Evolutionary conservation across 441 rosid species (phyloP), one percentile per base, ranked within the genome.

Genomic region (Dalechampia spathulata): DNA sequence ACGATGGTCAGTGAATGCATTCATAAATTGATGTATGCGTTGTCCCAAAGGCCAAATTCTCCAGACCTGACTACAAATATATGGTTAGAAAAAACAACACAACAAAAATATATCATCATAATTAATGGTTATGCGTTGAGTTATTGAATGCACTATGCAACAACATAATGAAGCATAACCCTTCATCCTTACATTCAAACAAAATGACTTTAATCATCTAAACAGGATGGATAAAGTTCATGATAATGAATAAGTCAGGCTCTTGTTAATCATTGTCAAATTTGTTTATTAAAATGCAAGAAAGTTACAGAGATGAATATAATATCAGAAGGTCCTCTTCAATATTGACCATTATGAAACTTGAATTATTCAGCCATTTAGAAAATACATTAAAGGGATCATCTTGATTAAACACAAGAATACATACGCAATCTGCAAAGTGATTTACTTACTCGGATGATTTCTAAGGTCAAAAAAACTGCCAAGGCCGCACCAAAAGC

Each of bases 401-500:
- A n/a, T 40, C n/a, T 7, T 39, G 37, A 14, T 38, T 12, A 25
- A 32, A 39, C 5, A 13, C 20, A 41, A 58, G 37, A 55, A 58
- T 34, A 38, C 14, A 42, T 21, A 50, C 8, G 47, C 14, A 30
- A 55, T 14, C 16, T 43, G 54, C 27, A 58, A 23, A 45, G 50
- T 25, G 17, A 16, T 26, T 23, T 32, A 70, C 94, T 84, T 81
- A 90, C 99, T 77, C 97, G 85, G 45, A 93, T 75, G 53, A 90
- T 87, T 77, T 93, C 99, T 61, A 93, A 58, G 21, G 69, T 75
- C 79, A 87, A 59, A 64, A 93, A 93, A 58, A 75, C 84, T 9
- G 86, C 88, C 79, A 93, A 71, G 55, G 99, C 96, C 47, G 74
- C 97, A 63, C 97, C 99, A 78, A 90, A 90, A 61, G 97, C 99